These are phyloP conservation scores for Uromyces viciae-fabae DNA, from an alignment of 1,284 basidiomycete species.

Conservation along the genomic window DNA sequence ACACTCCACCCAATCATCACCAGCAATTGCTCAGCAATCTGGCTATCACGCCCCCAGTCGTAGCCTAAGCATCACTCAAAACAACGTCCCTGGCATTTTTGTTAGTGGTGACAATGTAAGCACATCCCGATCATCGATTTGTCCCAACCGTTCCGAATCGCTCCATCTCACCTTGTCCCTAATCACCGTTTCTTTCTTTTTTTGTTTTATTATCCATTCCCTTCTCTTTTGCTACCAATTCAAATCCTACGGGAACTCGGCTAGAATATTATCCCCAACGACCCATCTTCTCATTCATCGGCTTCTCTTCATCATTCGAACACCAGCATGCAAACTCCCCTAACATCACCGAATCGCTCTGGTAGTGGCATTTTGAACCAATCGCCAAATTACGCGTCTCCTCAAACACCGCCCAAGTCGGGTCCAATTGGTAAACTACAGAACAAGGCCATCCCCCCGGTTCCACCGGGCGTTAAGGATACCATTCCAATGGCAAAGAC, in stretches of 20 bases:
- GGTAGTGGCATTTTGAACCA: slow-evolving; percentile 56
- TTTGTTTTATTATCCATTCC: slow-evolving; percentile 47
- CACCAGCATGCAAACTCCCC: slow-evolving; percentile 58
- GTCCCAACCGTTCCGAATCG: too few species aligned
- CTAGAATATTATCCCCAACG: slow-evolving; percentile 67
- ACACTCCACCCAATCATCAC: background rate
- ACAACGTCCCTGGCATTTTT: slow-evolving; percentile 37
- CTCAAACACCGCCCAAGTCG: slow-evolving; percentile 57
- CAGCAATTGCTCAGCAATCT: background rate
- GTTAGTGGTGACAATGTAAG: slow-evolving; percentile 43
- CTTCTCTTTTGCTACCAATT: too few species aligned
- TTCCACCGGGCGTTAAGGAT: slow-evolving; percentile 64
- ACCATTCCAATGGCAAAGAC: slow-evolving; percentile 93
- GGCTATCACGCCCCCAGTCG: background rate
- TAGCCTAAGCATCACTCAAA: background rate
- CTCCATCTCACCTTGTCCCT: background rate
- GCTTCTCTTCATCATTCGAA: slow-evolving; percentile 61
- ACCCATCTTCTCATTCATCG: slow-evolving; percentile 61
- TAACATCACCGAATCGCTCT: slow-evolving; percentile 63
- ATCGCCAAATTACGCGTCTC: slow-evolving; percentile 53
- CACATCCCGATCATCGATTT: too few species aligned
- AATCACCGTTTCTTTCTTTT: background rate
- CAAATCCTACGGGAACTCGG: too few species aligned
- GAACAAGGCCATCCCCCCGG: slow-evolving; percentile 48
- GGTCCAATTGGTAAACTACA: slow-evolving; percentile 57